phyloP scores from a whole-genome alignment of 371 early-diverging fungal species.

The Lichtheimia ramosa region DNA sequence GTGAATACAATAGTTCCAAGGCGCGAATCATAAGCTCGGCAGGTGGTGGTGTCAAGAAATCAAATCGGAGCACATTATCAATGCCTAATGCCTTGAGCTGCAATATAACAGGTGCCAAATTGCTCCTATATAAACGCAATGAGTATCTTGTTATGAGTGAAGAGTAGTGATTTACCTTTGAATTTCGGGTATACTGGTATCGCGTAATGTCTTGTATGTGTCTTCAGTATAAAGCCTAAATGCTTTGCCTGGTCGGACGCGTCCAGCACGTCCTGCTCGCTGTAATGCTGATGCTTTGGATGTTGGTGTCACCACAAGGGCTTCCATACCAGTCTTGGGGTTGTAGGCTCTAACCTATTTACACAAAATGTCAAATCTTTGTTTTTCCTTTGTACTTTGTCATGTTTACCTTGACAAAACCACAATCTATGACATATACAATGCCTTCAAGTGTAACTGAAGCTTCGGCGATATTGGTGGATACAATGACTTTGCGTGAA shows the following conservation, averaged over 20 bases:
- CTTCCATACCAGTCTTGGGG: slow-evolving; percentile 65
- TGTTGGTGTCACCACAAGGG: slow-evolving; percentile 59
- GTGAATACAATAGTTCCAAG: slow-evolving; percentile 65
- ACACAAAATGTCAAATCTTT: background rate
- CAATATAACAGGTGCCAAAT: slow-evolving; percentile 62
- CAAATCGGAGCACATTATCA: slow-evolving; percentile 76
- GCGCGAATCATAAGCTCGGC: slow-evolving; percentile 68
- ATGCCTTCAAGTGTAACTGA: slow-evolving; percentile 86
- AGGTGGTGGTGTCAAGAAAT: slow-evolving; percentile 74
- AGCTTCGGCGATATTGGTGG: slow-evolving; percentile 82
- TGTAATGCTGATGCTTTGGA: slow-evolving; percentile 80
- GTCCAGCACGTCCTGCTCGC: slow-evolving; percentile 81
- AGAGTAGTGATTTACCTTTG: slow-evolving; percentile 45
- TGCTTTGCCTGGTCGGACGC: slow-evolving; percentile 69
- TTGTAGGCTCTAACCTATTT: slow-evolving; percentile 65
- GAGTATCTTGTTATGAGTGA: too few relatives aligned
- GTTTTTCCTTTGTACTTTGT: background rate
- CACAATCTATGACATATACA: slow-evolving; percentile 84
- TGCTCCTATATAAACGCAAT: slow-evolving; percentile 28
- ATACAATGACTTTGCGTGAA: slow-evolving; percentile 81
- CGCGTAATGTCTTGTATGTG: slow-evolving; percentile 52
- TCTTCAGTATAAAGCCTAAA: slow-evolving; percentile 74
- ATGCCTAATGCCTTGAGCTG: slow-evolving; percentile 79
- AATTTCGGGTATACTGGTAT: slow-evolving; percentile 72
- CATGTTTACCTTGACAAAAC: slow-evolving; percentile 72